These are phyloP conservation scores for Colletotrichum somersetense DNA, from an alignment of 2,329 filamentous ascomycete genomes.

Conservation along the genomic window DNA sequence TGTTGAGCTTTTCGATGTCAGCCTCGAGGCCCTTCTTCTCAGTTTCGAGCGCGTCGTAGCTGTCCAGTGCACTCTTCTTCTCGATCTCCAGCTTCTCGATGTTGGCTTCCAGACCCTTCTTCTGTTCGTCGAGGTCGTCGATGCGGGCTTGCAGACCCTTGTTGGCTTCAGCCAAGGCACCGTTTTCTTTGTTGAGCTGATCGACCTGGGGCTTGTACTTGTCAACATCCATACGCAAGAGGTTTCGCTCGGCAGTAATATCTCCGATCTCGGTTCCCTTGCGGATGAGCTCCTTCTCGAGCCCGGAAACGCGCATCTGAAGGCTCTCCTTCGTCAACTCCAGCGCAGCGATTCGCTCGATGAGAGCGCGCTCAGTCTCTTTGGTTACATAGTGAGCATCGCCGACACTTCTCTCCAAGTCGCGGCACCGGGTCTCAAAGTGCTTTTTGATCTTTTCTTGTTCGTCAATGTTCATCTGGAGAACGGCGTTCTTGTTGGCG, in stretches of 20 bases:
- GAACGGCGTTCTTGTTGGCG: constrained; percentile 16
- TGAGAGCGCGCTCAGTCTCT: constrained; percentile 34
- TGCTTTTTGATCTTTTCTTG: constrained; percentile 23
- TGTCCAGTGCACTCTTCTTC: constrained; percentile 23
- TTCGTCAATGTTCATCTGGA: constrained; percentile 26
- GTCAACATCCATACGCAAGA: constrained; percentile 28
- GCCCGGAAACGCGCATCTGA: constrained; percentile 26
- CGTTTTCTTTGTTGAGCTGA: constrained; percentile 36
- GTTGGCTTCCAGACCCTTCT: constrained; percentile 35
- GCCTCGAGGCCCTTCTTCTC: constrained; percentile 36
- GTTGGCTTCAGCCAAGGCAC: constrained; percentile 30
- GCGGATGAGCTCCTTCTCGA: constrained; percentile 37
- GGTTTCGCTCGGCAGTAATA: constrained; percentile 38
- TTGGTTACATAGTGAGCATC: constrained; percentile 38
- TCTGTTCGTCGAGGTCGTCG: constrained; percentile 38
- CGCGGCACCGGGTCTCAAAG: constrained; percentile 22
- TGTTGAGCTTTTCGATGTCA: constrained; percentile 30
- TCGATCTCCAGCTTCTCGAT: constrained; percentile 36
- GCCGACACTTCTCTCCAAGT: constrained; percentile 36
- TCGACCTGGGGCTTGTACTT: constrained; percentile 37
- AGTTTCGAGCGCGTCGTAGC: constrained; percentile 25
- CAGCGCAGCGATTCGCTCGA: constrained; percentile 40
- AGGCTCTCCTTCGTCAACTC: constrained; percentile 41
- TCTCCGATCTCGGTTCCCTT: constrained; percentile 39
- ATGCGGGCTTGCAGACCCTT: constrained; percentile 35